Evolutionary conservation across 2,329 filamentous ascomycete species (phyloP).

Genomic region (Zasmidium citrigriseum): DNA sequence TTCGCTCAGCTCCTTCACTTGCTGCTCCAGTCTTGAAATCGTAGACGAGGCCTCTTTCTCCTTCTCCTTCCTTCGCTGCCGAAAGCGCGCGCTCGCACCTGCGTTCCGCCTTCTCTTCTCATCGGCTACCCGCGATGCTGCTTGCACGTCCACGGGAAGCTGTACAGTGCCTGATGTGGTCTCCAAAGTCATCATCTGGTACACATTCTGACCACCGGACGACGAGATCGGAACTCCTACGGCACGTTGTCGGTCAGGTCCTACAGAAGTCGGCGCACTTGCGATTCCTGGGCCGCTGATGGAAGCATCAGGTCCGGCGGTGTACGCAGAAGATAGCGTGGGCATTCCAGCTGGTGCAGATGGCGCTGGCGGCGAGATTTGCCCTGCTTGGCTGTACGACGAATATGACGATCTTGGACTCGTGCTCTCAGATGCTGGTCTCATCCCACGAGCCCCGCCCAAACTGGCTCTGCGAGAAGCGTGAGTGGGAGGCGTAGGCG

Average conservation of each 20-base stretch:
- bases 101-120: slow-evolving; percentile 86
- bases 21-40: slow-evolving; percentile 68
- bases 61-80: slow-evolving; percentile 78
- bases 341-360: slow-evolving; percentile 24
- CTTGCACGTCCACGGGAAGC: slow-evolving; percentile 76
- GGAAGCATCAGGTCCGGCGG: slow-evolving; percentile 9
- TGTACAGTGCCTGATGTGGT: slow-evolving; percentile 54
- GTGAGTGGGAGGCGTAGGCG: slow-evolving; percentile 38
- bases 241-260: slow-evolving; percentile 31
- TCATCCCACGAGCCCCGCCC: slow-evolving; percentile 23
- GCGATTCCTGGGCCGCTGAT: slow-evolving; percentile 7
- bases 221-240: slow-evolving; percentile 49
- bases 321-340: slow-evolving; percentile 21
- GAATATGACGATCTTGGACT: slow-evolving; percentile 53
- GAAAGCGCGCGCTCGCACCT: slow-evolving; percentile 79
- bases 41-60: slow-evolving; percentile 71
- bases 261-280: slow-evolving; percentile 5
- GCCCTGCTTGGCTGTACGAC: slow-evolving; percentile 44
- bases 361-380: slow-evolving; percentile 34
- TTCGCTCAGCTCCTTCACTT: slow-evolving; percentile 66
- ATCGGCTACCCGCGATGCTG: slow-evolving; percentile 78
- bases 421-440: slow-evolving; percentile 35
- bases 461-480: slow-evolving; percentile 41
- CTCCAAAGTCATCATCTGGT: slow-evolving; percentile 56
- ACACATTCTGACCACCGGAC: slow-evolving; percentile 46